A percentile compares a stretch with the other conserved stretches of the same genome.
These are phyloP conservation scores for Monosporascus sp. DNA, from an alignment of 2,329 filamentous ascomycete genomes.

Conservation along the genomic window DNA sequence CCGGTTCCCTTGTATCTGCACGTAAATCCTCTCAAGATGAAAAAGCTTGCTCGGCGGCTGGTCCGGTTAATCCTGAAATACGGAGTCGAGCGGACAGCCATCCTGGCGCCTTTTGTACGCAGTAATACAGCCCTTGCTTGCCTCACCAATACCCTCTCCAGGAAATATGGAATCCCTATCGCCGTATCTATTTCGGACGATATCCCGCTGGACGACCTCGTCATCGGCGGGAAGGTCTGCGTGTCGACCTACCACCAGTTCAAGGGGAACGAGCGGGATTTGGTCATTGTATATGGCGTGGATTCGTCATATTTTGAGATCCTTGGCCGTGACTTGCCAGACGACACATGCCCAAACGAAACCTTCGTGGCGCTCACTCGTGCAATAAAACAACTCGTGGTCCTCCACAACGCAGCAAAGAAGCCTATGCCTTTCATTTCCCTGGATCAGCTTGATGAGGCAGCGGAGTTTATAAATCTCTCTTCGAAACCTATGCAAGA, in stretches of 20 bases:
- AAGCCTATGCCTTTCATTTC: slow-evolving; percentile 21
- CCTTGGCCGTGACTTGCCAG: slow-evolving; percentile 20
- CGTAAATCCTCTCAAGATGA: slow-evolving; percentile 4
- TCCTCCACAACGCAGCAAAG: slow-evolving; percentile 14
- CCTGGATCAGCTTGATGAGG: background rate
- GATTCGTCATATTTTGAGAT: slow-evolving; percentile 21
- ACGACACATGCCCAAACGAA: slow-evolving; percentile 25
- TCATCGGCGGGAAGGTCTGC: slow-evolving; percentile 23
- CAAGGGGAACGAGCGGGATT: slow-evolving; percentile 27
- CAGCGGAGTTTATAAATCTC: background rate
- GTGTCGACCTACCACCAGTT: slow-evolving; percentile 29
- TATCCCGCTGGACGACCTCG: slow-evolving; percentile 15
- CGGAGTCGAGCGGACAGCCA: slow-evolving; percentile 11
- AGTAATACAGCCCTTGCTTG: slow-evolving; percentile 3
- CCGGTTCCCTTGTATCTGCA: slow-evolving; percentile 23
- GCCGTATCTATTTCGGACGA: slow-evolving; percentile 20
- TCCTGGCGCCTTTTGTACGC: slow-evolving; percentile 11
- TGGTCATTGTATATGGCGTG: slow-evolving; percentile 22
- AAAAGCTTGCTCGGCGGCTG: slow-evolving; percentile 12
- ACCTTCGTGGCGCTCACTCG: slow-evolving; percentile 27
- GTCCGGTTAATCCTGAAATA: slow-evolving; percentile 15
- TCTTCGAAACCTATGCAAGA: background rate
- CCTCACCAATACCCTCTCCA: slow-evolving; percentile 11
- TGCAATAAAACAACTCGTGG: slow-evolving; percentile 22
- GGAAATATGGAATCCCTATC: slow-evolving; percentile 13